Evolutionary conservation across 208 protist species (phyloP).

Genomic region (Leishmania gerbilli): DNA sequence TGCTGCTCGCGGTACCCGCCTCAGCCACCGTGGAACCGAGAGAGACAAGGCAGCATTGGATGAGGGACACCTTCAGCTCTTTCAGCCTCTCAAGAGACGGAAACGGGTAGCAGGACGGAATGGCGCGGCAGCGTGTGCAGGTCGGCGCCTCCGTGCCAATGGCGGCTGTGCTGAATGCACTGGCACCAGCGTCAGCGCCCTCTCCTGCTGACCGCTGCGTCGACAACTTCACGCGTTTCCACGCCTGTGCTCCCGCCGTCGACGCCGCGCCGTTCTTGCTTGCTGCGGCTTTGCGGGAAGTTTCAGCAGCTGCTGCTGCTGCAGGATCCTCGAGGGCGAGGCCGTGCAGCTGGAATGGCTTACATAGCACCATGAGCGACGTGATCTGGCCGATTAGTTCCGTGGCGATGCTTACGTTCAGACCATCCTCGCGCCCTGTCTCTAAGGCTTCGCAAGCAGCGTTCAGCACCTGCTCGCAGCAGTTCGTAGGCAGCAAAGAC

Average conservation of each 20-base stretch:
- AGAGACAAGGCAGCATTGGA: constrained; percentile 19
- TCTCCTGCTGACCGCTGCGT: constrained; percentile 18
- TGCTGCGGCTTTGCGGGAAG: neutral
- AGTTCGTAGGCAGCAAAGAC: constrained; percentile 24
- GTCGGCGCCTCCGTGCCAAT: neutral
- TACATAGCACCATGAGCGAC: constrained; percentile 37
- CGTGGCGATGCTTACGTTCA: constrained; percentile 37
- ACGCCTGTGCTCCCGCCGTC: neutral
- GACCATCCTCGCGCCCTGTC: constrained; percentile 10
- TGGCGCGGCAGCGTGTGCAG: neutral
- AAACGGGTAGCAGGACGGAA: constrained; percentile 30
- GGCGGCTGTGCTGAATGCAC: neutral
- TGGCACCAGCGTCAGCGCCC: neutral
- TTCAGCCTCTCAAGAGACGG: constrained; percentile 9
- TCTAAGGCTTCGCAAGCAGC: constrained; percentile 34
- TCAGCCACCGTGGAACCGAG: constrained; percentile 8
- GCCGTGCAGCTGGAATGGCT: constrained; percentile 30
- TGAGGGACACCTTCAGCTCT: constrained; percentile 15
- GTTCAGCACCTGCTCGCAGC: constrained; percentile 27
- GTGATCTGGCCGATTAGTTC: constrained; percentile 46
- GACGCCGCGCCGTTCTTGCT: neutral
- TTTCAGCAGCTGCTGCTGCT: neutral
- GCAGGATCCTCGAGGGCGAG: constrained; percentile 10
- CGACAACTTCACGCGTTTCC: constrained; percentile 5
- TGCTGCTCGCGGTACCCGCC: neutral